A percentile compares a stretch with the other conserved stretches of the same genome.
Evolutionary conservation across 1,284 basidiomycete species (phyloP).

Genomic region (Malassezia furfur): DNA sequence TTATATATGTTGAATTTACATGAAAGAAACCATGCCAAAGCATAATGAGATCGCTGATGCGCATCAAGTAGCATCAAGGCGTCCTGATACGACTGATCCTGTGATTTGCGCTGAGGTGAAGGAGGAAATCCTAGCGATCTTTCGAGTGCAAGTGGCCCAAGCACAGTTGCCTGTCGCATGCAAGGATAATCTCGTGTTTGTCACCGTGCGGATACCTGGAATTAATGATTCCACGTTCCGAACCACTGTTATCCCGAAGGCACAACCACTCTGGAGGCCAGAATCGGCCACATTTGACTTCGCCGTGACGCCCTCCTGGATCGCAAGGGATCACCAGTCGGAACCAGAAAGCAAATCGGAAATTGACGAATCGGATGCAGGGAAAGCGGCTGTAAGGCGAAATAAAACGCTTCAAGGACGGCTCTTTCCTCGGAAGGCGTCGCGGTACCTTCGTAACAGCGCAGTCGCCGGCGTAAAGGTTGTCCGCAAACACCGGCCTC

Average conservation of each 20-base stretch:
- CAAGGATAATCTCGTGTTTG: neutral
- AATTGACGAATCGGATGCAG: too few species aligned
- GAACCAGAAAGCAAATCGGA: neutral
- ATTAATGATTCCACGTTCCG: too few species aligned
- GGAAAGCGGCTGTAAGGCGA: too few species aligned
- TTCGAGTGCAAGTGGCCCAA: neutral
- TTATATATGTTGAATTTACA: too few species aligned
- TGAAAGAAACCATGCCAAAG: too few species aligned
- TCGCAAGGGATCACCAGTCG: neutral
- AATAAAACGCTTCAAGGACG: too few species aligned
- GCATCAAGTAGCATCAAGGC: too few species aligned
- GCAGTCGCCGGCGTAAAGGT: neutral
- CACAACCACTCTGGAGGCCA: too few species aligned
- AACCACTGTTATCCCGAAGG: too few species aligned
- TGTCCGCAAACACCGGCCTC: neutral
- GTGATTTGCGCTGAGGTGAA: too few species aligned
- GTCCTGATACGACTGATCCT: too few species aligned
- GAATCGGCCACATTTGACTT: neutral
- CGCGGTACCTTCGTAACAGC: neutral
- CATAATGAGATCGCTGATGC: too few species aligned
- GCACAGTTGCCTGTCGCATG: neutral
- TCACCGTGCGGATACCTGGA: neutral
- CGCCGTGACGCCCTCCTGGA: neutral
- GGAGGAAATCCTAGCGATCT: neutral
- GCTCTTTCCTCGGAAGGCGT: neutral